Evolutionary conservation across 495 filamentous ascomycete species (phyloP), one percentile per base, ranked within the genome.

Genomic region (Venustampulla echinocandica): DNA sequence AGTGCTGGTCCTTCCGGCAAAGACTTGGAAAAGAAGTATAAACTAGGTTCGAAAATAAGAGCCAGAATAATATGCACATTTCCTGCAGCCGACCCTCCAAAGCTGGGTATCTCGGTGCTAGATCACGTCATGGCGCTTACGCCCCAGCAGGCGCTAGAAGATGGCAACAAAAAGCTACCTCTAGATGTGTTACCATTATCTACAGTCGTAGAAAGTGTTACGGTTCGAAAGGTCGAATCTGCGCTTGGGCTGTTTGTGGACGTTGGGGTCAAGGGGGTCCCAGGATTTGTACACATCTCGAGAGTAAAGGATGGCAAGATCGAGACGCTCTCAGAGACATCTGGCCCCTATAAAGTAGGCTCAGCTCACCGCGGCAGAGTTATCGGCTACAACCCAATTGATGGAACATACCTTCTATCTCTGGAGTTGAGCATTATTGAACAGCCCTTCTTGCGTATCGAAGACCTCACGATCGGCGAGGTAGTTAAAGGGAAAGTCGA

Each of bases 211-310:
- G 78, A 87, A 24, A 73, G 84, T 50, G 83, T 81, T 27, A 90
- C 75, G 21, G 78, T 98, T 13, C 67, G 77, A 36, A 81, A 81
- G 52, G 85, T 95, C 13, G 82, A 90, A 42, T 70, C 83, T 17
- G 76, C 79, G 10, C 65, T 83, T 44, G 92, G 92, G 28, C 65
- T 96, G 1, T 93, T 90, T 55, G 73, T 90, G 4, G 79, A 93
- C 60, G 66, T 94, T 30, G 86, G 87, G 10, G 70, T 85, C 9
- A 69, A 79, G 32, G 80, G 77, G 23, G 71, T 90, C 34, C 67
- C 79, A 32, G 90, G 88, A 27, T 97, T 92, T 63, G 86, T 92
- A 10, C 92, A 98, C 62, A 93, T 97, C 37, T 97, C 92, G 0
- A 77, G 81, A 46, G 72, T 98, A 45, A 80, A 87, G 25, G 89